phyloP scores from a whole-genome alignment of 306 rosid species.

The Senna siamea region DNA sequence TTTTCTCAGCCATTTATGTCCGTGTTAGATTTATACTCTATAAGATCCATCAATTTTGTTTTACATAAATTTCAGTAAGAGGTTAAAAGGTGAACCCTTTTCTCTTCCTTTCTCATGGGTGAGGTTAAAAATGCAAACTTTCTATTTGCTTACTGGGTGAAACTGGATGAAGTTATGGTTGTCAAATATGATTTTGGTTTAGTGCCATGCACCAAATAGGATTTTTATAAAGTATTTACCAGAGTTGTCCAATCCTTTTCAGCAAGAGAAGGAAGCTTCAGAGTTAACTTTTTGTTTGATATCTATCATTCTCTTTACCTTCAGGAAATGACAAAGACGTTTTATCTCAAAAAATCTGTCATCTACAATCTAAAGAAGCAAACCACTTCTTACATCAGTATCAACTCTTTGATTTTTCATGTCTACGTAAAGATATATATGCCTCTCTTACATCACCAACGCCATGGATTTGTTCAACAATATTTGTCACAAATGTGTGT shows the following conservation, averaged over 20 bases:
- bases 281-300: slow-evolving; percentile 8
- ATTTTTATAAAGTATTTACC: slow-evolving; percentile 1
- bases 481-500: too few relatives aligned
- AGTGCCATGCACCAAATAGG: slow-evolving; percentile 16
- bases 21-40: too few relatives aligned
- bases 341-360: slow-evolving; percentile 25
- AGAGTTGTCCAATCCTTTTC: slow-evolving; percentile 5
- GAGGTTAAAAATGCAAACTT: slow-evolving; percentile 17
- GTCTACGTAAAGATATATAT: too few relatives aligned
- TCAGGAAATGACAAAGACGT: background rate
- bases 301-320: background rate
- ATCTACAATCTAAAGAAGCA: slow-evolving; percentile 36
- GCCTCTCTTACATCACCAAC: too few relatives aligned
- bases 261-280: background rate
- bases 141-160: background rate
- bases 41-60: too few relatives aligned
- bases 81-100: too few relatives aligned
- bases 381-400: slow-evolving; percentile 20
- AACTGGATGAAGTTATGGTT: slow-evolving; percentile 6
- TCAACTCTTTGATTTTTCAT: too few relatives aligned
- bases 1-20: background rate
- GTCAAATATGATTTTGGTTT: background rate
- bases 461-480: too few relatives aligned
- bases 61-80: too few relatives aligned
- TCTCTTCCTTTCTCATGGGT: too few relatives aligned